Conservation (phyloP, 768 basidiomycete species). For the Lepiota brunneoincarnata region DNA sequence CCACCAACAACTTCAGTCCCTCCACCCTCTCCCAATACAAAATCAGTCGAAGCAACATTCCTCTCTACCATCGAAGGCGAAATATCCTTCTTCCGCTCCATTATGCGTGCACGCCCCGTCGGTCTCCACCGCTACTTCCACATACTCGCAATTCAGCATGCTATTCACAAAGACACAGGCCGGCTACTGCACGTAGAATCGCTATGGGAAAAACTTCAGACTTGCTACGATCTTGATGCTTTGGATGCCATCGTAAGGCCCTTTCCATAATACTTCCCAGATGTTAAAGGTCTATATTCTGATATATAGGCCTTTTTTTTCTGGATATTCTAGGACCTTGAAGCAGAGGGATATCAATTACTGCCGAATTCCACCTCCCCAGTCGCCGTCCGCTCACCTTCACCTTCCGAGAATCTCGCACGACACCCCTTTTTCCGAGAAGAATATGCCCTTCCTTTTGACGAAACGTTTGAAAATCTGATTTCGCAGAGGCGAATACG, state of each 20-base stretch:
- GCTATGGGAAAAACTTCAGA: slow-evolving; percentile 73
- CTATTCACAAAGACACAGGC: slow-evolving; percentile 71
- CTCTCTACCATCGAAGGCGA: slow-evolving; percentile 79
- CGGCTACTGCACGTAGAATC: slow-evolving; percentile 54
- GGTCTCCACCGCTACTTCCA: slow-evolving; percentile 85
- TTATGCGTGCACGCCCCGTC: slow-evolving; percentile 79
- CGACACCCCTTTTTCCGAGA: slow-evolving; percentile 71
- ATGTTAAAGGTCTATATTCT: background rate
- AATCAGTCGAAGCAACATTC: slow-evolving; percentile 34
- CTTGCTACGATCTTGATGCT: slow-evolving; percentile 72
- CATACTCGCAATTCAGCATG: slow-evolving; percentile 68
- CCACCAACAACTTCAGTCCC: slow-evolving; percentile 13
- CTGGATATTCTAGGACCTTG: slow-evolving; percentile 33
- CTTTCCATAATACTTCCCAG: slow-evolving; percentile 12
- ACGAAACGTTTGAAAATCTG: slow-evolving; percentile 56
- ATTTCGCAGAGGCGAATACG: slow-evolving; percentile 64
- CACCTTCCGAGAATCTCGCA: slow-evolving; percentile 65
- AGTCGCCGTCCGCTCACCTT: slow-evolving; percentile 59
- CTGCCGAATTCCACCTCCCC: slow-evolving; percentile 34
- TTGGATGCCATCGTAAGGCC: slow-evolving; percentile 65
- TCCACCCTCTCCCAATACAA: slow-evolving; percentile 11
- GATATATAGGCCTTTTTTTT: background rate
- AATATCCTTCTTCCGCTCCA: slow-evolving; percentile 79
- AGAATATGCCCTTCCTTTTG: slow-evolving; percentile 63
- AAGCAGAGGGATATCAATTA: slow-evolving; percentile 31